Base-by-base conservation (phyloP, 202 grass and related monocot genomes). In the Carex sylvatica region DNA sequence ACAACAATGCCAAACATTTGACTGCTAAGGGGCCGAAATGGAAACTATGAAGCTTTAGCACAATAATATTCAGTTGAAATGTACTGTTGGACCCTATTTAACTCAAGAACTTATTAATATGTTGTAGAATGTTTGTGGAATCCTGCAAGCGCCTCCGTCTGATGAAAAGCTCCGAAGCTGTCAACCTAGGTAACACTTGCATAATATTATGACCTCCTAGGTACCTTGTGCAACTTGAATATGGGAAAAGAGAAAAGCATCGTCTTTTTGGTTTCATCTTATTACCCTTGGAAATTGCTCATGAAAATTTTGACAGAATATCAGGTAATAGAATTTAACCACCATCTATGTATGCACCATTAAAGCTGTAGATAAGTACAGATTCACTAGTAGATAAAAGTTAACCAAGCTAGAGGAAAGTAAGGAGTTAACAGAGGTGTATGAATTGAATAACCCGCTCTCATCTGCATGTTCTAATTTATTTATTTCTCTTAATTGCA, bases 111-210 rank as follows among this genome's bases (percentile, higher is more conserved):
- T 65, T 6, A 78, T 78, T 78, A 52, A 9, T 65, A 15, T 65
- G n/a, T 28, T 82, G 36, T 87, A 98, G 95, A 76, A 98, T 98
- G 95, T 98, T 98, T 78, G 85, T 93, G 1, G 90, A 94, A 47
- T 95, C 95, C 11, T 98, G 95, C 95, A 98, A 98, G 80, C 88
- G 92, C 35, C 83, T 98, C 69, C 87, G 91, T 8, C 82, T 98
- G 77, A 98, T 98, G 95, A 98, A 95, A 88, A 93, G 85, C 84
- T 95, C 92, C 16, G 95, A 93, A 67, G 90, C 89, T 51, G 49
- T 78, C 70, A 87, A 75, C 84, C 79, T 95, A 90, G 86, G 92
- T 98, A 94, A 85, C 28, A 67, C 63, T 80, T 47, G 18, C 74
- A 59, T 36, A 36, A 58, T 59, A 36, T 59, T 38, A 35, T 59